Evolutionary conservation across 441 rosid species (phyloP).

Genomic region (Syzygium malaccense): DNA sequence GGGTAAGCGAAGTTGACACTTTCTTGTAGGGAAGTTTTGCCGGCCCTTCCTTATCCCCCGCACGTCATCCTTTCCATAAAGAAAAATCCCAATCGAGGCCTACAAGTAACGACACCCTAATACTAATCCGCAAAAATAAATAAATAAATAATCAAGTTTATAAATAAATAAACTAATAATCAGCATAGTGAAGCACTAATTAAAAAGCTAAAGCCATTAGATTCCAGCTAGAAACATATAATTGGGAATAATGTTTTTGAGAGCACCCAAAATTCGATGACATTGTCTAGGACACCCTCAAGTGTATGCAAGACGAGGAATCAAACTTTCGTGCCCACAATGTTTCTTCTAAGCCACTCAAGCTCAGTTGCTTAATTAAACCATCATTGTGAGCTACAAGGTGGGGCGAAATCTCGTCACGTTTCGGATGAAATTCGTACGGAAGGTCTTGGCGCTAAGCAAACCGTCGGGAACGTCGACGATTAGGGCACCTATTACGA

Average conservation of each 20-base stretch:
- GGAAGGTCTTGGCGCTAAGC: background rate
- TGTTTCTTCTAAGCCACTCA: background rate
- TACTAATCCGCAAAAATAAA: background rate
- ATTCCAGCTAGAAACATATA: background rate
- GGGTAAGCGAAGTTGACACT: background rate
- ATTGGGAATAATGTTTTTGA: background rate
- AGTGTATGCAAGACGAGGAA: background rate
- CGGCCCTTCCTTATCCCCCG: background rate
- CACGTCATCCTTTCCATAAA: background rate
- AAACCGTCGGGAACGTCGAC: background rate
- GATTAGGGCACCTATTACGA: background rate
- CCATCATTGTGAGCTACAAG: background rate
- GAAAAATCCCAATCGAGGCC: background rate
- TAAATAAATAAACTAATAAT: background rate
- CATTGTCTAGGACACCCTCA: background rate
- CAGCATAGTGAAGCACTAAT: background rate
- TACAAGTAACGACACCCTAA: background rate
- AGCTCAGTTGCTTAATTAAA: background rate
- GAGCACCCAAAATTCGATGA: background rate
- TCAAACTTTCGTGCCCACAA: background rate
- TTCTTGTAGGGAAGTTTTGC: background rate
- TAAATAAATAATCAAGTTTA: background rate
- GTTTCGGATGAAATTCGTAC: background rate
- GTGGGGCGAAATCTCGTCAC: background rate
- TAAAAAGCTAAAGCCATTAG: background rate